These are phyloP conservation scores for Penicillium diatomitis DNA, from an alignment of 495 filamentous ascomycete genomes.

Conservation along the genomic window DNA sequence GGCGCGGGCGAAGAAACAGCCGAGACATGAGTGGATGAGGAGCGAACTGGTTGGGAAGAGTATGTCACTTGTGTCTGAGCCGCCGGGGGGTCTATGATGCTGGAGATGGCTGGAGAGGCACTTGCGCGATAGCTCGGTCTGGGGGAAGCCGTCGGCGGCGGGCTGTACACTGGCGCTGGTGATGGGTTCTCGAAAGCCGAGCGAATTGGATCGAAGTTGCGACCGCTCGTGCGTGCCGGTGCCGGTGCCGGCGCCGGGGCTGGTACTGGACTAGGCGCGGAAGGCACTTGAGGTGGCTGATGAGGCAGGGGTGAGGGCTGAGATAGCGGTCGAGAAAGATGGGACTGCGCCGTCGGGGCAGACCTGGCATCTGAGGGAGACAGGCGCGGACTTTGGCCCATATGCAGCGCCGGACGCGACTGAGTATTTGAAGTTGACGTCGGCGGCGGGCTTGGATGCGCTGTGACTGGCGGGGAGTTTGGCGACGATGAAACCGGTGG, in stretches of 20 bases:
- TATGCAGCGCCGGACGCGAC: conserved; percentile 12
- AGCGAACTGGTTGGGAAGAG: conserved; percentile 17
- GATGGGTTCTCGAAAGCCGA: conserved; percentile 55
- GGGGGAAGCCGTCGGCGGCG: conserved; percentile 27
- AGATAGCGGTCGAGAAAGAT: conserved; percentile 22
- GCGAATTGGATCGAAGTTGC: conserved; percentile 81
- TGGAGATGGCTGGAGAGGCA: conserved; percentile 82
- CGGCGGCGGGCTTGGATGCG: conserved; percentile 10
- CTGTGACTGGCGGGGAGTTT: conserved; percentile 7
- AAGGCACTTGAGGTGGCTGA: conserved; percentile 15
- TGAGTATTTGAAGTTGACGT: conserved; percentile 8
- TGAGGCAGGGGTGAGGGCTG: conserved; percentile 26
- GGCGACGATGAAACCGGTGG: neutral
- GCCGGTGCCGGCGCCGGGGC: neutral
- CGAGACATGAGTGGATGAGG: conserved; percentile 24
- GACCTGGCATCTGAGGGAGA: conserved; percentile 12
- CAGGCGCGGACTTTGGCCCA: conserved; percentile 11
- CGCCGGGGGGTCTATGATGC: conserved; percentile 74
- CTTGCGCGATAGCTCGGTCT: conserved; percentile 56
- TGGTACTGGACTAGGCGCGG: neutral
- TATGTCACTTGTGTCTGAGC: conserved; percentile 27
- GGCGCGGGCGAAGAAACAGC: conserved; percentile 23
- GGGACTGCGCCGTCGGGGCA: conserved; percentile 4
- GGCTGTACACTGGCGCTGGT: conserved; percentile 41
- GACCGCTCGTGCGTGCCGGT: conserved; percentile 50